Evolutionary conservation across 345 rosid species (phyloP).

Genomic region (Euphorbia peplus): DNA sequence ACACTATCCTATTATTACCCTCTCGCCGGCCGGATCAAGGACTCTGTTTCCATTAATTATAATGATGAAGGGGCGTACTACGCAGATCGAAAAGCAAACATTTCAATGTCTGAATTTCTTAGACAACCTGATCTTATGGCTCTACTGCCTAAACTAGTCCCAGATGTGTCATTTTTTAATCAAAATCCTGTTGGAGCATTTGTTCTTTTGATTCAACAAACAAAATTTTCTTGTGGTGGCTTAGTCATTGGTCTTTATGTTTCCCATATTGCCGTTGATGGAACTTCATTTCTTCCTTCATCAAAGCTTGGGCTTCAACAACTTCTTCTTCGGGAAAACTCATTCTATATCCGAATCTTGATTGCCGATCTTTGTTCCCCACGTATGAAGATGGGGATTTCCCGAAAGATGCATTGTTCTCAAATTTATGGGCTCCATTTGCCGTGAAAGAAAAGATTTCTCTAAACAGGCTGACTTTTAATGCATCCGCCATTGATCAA

Average conservation of each 20-base stretch:
- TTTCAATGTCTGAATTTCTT: conserved; percentile 7
- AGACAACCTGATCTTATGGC: background rate
- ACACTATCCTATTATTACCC: conserved; percentile 14
- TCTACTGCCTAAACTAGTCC: conserved; percentile 15
- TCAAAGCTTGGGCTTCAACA: conserved; percentile 36
- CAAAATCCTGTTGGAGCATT: background rate
- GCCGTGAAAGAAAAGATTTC: conserved; percentile 8
- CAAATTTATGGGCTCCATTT: background rate
- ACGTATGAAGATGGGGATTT: background rate
- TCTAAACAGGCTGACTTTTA: conserved; percentile 40
- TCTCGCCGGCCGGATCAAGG: conserved; percentile 9
- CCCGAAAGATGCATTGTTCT: background rate
- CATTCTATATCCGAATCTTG: conserved; percentile 26
- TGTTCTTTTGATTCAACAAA: conserved; percentile 19
- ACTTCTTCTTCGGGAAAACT: background rate
- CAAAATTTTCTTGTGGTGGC: conserved; percentile 40
- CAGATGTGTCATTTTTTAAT: background rate
- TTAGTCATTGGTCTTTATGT: conserved; percentile 30
- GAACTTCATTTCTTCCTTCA: conserved; percentile 33
- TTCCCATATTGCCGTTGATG: conserved; percentile 44
- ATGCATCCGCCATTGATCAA: conserved; percentile 29
- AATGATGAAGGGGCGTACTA: conserved; percentile 4
- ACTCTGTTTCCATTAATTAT: conserved; percentile 8
- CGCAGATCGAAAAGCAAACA: background rate
- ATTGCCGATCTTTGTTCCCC: conserved; percentile 34